Conservation (phyloP, 345 rosid species). For the Gossypium stocksii region DNA sequence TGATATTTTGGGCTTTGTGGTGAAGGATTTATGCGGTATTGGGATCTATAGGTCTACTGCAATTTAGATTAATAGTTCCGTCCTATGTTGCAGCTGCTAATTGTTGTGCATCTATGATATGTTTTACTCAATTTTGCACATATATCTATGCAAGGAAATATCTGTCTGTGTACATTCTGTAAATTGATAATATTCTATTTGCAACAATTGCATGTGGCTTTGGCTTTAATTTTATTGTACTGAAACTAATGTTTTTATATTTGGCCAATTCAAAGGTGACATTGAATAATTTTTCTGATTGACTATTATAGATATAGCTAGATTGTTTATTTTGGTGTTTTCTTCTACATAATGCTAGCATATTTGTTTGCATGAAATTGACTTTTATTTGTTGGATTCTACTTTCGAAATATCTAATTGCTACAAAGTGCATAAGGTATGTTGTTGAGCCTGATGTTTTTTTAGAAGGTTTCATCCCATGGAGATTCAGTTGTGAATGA, state of each 20-base stretch:
- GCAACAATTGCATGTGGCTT: neutral
- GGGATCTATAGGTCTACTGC: neutral
- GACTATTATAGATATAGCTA: neutral
- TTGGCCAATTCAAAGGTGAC: neutral
- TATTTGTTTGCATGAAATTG: neutral
- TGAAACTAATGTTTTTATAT: neutral
- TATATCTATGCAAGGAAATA: neutral
- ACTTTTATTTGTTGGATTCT: slow-evolving; percentile 9
- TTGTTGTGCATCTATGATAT: neutral
- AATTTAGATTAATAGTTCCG: neutral
- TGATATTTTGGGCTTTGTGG: neutral
- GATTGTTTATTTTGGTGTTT: neutral
- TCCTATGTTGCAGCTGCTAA: slow-evolving; percentile 2
- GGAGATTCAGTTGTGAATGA: neutral
- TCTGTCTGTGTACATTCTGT: neutral
- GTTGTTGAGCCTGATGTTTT: neutral
- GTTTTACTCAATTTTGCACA: neutral
- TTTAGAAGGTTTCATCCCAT: neutral
- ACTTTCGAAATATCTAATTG: neutral
- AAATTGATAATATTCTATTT: neutral
- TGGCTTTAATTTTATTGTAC: neutral
- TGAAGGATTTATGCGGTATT: neutral
- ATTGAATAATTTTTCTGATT: neutral
- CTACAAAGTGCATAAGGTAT: neutral
- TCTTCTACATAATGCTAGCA: too few species aligned